phyloP scores from a whole-genome alignment of 192 early-diverging fungal species.

The Dispira simplex region DNA sequence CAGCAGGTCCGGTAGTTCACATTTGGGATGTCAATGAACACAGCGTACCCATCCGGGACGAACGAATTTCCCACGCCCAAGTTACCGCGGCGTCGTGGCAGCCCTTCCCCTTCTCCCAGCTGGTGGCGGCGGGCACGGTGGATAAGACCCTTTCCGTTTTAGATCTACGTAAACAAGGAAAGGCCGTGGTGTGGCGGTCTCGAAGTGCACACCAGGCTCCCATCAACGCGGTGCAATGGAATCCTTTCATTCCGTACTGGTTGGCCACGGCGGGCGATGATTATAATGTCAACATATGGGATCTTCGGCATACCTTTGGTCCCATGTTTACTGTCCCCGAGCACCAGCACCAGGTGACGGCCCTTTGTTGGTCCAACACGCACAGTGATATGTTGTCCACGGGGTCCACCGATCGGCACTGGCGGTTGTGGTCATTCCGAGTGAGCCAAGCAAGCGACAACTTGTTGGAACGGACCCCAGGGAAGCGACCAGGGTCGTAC shows the following conservation, averaged over 20 bases:
- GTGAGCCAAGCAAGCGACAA: background rate
- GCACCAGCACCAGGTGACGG: constrained; percentile 30
- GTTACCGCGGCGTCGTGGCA: constrained; percentile 23
- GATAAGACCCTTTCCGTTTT: constrained; percentile 22
- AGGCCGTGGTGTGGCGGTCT: constrained; percentile 34
- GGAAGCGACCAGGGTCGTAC: background rate
- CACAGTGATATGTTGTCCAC: constrained; percentile 47
- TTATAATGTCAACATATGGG: constrained; percentile 48
- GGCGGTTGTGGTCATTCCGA: constrained; percentile 36
- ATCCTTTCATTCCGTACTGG: constrained; percentile 65
- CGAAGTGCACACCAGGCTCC: constrained; percentile 23
- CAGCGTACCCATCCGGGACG: constrained; percentile 2
- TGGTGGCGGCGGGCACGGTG: constrained; percentile 21
- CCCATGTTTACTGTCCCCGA: constrained; percentile 33
- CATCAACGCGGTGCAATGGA: constrained; percentile 43
- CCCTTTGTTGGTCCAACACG: constrained; percentile 47
- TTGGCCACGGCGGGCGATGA: constrained; percentile 44
- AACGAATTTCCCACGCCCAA: constrained; percentile 21
- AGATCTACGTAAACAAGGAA: constrained; percentile 28
- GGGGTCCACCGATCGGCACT: constrained; percentile 35
- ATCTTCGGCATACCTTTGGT: constrained; percentile 37
- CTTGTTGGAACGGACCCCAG: no score
- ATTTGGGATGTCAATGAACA: constrained; percentile 22
- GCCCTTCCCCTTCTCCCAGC: constrained; percentile 18
- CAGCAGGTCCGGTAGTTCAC: constrained; percentile 26